Base-by-base conservation (phyloP, 805 yeast species). In the Metschnikowia baotianmanensis region DNA sequence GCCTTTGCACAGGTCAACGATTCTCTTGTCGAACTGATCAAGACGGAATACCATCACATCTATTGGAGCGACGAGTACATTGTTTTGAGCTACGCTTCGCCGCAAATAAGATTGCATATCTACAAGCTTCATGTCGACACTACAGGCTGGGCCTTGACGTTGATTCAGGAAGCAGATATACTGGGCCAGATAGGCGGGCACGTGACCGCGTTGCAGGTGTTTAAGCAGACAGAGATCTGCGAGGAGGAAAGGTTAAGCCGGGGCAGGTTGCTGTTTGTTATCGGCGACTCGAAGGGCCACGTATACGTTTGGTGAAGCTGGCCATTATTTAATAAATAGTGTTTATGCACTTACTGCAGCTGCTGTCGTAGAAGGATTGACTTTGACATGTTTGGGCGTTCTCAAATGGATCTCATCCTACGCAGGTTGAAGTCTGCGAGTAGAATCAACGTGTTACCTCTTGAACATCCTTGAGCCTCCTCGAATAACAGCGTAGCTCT, bases 261-360 rank as follows among this genome's bases (percentile, higher is more conserved):
- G 58, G 79, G 59, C 42, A 58, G 43, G 19, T 38, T 64, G 30
- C 72, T 69, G 39, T 48, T 82, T 20, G 62, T 77, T 6, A 66
- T 78, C 22, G 86, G 86, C 3, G 84, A 80, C 50, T 49, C 63
- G 4, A 52, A 55, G 8, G 86, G 87, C 1, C 61, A 69, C 34
- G 71, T 83, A 4, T 72, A 72, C 41, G 43, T 34, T 5, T 38
- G 45, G 40, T 41, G 39, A 39, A n/a, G n/a, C n/a, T n/a, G n/a
- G n/a, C n/a, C n/a, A n/a, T n/a, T n/a, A n/a, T n/a, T n/a, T n/a
- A n/a, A n/a, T n/a, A n/a, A n/a, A n/a, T n/a, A n/a, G n/a, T n/a
- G n/a, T n/a, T n/a, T n/a, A n/a, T n/a, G n/a, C n/a, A n/a, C n/a
- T n/a, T n/a, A n/a, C n/a, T n/a, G n/a, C n/a, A n/a, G n/a, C n/a